These are phyloP conservation scores for Saraca asoca DNA, from an alignment of 331 rosid genomes.

Conservation along the genomic window DNA sequence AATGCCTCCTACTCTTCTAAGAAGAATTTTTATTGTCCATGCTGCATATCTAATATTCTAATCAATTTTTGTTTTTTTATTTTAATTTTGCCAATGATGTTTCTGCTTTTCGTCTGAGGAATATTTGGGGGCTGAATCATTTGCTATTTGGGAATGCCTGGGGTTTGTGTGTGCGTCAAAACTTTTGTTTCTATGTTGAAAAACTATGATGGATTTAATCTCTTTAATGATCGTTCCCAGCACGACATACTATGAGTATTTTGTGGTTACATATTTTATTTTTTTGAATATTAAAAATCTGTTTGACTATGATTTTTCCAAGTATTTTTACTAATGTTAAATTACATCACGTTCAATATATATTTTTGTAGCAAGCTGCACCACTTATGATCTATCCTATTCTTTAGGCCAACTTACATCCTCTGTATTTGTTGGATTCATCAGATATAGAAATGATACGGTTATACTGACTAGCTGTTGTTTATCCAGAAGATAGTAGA, in stretches of 20 bases:
- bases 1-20: conserved; percentile 1
- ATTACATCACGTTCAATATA: no score
- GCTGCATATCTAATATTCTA: conserved; percentile 13
- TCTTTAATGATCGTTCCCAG: background rate
- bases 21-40: conserved; percentile 25
- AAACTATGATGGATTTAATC: background rate
- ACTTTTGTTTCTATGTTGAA: background rate
- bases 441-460: background rate
- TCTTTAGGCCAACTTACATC: background rate
- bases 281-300: background rate
- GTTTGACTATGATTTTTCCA: background rate
- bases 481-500: conserved; percentile 47
- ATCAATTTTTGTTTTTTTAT: background rate
- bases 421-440: conserved; percentile 5
- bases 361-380: no score
- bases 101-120: background rate
- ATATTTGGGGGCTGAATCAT: background rate
- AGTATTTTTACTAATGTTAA: no score
- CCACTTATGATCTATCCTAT: no score
- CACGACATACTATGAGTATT: background rate
- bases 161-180: background rate
- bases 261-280: background rate
- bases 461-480: conserved; percentile 21
- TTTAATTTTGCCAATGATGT: background rate
- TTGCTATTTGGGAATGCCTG: background rate